Evolutionary conservation across 257 asterid species (phyloP), one percentile per base, ranked within the genome.

Genomic region (Thymus quinquecostatus): DNA sequence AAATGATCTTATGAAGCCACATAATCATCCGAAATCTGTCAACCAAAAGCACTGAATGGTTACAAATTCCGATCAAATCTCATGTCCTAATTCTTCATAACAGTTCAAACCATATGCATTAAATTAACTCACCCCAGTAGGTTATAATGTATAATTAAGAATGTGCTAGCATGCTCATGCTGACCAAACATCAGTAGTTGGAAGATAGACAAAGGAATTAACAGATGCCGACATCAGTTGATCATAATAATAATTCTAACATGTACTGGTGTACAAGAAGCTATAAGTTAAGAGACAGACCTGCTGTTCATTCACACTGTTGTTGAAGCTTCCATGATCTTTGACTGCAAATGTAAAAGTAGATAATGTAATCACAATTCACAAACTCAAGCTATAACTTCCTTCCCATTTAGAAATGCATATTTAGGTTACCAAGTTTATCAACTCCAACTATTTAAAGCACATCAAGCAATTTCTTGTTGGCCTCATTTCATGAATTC

Each of bases 291-390:
- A 60, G 75, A 60, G 60, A 56, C 71, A 34, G 30, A 91, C 96
- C 97, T 91, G 95, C 77, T 88, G 78, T 80, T 84, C 96, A 12
- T 84, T 81, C 28, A 88, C 95, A 75, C 97, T 91, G 83, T 82
- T 87, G 82, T 88, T 88, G 86, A 91, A 88, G 85, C 97, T 87
- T 74, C 92, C 88, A 47, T 80, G 92, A 85, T 91, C 96, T 12
- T 49, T 81, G 48, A 63, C 96, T 88, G 88, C 76, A 79, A 69
- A 65, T 47, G 49, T 27, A 64, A 74, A 53, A 54, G 14, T 73
- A 64, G 64, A 66, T 44, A 44, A 36, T 45, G 50, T 5, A 34
- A 55, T 62, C 63, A 58, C 21, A 21, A 21, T 21, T 21, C 21
- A 1, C 63, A 74, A 60, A 43, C 34, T 55, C 67, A 59, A 65